Percentiles rank a stretch among this genome's conserved stretches.
Evolutionary conservation across 2,329 filamentous ascomycete species (phyloP).

Genomic region (Epicoccum nigrum): DNA sequence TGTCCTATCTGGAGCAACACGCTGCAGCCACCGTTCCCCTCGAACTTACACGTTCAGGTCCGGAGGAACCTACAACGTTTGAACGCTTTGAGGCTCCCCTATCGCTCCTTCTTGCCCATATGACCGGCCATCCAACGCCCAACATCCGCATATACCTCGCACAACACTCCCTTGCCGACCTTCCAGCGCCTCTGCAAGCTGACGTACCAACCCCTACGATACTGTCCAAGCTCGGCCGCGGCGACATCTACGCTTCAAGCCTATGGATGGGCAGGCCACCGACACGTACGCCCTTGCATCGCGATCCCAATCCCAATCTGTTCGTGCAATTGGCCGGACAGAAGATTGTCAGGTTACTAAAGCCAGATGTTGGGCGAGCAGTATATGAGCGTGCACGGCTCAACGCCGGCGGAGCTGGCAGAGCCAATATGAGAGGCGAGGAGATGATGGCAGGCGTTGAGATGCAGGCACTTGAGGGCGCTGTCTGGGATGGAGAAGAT

Average conservation of each 20-base stretch:
- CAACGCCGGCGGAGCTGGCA: conserved; percentile 50
- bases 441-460: conserved; percentile 93
- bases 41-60: conserved; percentile 57
- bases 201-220: conserved; percentile 73
- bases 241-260: conserved; percentile 85
- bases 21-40: conserved; percentile 61
- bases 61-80: conserved; percentile 53
- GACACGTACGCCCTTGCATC: conserved; percentile 88
- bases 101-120: conserved; percentile 66
- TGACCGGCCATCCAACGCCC: conserved; percentile 45
- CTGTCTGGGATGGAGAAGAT: conserved; percentile 68
- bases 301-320: conserved; percentile 92
- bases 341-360: conserved; percentile 76
- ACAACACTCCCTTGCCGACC: conserved; percentile 73
- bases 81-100: conserved; percentile 67
- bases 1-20: conserved; percentile 46
- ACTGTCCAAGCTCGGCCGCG: conserved; percentile 68
- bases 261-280: conserved; percentile 88
- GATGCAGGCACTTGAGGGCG: conserved; percentile 67
- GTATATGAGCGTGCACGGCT: conserved; percentile 64
- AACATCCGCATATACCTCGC: conserved; percentile 75
- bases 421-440: conserved; percentile 68
- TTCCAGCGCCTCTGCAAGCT: conserved; percentile 66
- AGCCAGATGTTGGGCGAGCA: conserved; percentile 65
- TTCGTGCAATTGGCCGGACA: conserved; percentile 80